phyloP scores from a whole-genome alignment of 257 asterid genomes.

The Marsdenia floribunda region DNA sequence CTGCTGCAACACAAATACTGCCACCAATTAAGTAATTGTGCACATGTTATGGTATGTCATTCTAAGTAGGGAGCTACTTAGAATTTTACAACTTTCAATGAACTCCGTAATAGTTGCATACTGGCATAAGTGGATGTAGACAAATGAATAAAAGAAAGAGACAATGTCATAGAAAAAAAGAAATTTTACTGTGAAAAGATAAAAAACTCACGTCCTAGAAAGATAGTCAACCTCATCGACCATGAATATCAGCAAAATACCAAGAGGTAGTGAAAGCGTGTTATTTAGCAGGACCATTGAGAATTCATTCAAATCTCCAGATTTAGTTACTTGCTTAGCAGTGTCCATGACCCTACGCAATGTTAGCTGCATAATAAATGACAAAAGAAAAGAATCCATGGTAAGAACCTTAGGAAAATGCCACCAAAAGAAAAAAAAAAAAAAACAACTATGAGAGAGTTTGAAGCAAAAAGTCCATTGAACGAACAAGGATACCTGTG shows the following conservation, averaged over 20 bases:
- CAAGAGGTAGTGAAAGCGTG: constrained; percentile 80
- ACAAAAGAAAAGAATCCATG: constrained; percentile 2
- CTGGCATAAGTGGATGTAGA: background rate
- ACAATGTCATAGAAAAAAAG: background rate
- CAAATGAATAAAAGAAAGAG: background rate
- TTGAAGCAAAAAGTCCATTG: constrained; percentile 1
- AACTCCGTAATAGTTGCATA: background rate
- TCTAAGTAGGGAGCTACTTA: background rate
- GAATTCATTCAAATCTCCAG: constrained; percentile 84
- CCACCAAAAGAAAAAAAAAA: too few relatives aligned
- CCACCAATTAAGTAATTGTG: background rate
- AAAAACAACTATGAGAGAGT: background rate
- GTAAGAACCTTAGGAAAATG: background rate
- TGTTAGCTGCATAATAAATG: constrained; percentile 50
- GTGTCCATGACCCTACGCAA: constrained; percentile 92
- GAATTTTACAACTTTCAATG: background rate
- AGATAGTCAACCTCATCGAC: constrained; percentile 83
- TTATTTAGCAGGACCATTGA: constrained; percentile 94
- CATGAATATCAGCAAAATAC: constrained; percentile 52
- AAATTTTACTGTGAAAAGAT: background rate
- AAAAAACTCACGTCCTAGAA: constrained; percentile 62
- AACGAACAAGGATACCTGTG: background rate
- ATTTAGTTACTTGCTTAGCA: constrained; percentile 82
- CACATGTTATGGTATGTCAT: too few relatives aligned
- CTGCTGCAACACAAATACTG: background rate